phyloP scores from a whole-genome alignment of 306 rosid genomes.

The Castanopsis chinensis region DNA sequence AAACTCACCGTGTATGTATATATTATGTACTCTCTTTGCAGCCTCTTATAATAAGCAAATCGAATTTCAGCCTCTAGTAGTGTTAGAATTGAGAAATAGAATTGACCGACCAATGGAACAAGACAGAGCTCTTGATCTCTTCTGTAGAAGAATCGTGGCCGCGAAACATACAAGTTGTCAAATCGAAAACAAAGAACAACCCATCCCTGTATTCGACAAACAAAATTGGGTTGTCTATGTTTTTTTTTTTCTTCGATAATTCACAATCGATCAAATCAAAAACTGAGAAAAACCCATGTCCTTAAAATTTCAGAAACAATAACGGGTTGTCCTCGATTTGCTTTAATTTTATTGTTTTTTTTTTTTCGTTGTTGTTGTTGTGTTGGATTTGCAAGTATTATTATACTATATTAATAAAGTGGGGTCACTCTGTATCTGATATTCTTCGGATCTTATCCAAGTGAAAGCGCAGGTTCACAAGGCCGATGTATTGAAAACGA shows the following conservation, averaged over 20 bases:
- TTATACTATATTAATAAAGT: conserved; percentile 6
- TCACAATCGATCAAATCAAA: neutral
- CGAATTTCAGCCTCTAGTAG: conserved; percentile 6
- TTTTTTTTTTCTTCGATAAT: neutral
- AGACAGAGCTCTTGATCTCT: conserved; percentile 18
- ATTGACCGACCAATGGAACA: neutral
- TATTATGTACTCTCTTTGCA: conserved; percentile 7
- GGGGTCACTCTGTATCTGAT: conserved; percentile 38
- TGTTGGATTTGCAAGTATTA: neutral
- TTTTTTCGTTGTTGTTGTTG: neutral
- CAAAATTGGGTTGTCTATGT: neutral
- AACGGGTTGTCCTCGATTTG: neutral
- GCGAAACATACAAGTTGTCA: neutral
- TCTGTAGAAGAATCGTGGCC: conserved; percentile 18
- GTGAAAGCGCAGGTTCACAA: neutral
- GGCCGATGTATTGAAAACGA: conserved; percentile 18
- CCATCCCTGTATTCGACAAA: neutral
- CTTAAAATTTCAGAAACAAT: conserved; percentile 1
- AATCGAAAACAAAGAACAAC: neutral
- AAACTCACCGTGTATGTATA: conserved; percentile 41
- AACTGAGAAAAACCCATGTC: conserved; percentile 10
- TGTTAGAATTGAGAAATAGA: neutral
- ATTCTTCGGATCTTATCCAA: conserved; percentile 51
- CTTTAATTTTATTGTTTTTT: neutral
- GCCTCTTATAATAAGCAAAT: conserved; percentile 2